phyloP scores from a whole-genome alignment of 208 protist species.

The Leishmania guyanensis region DNA sequence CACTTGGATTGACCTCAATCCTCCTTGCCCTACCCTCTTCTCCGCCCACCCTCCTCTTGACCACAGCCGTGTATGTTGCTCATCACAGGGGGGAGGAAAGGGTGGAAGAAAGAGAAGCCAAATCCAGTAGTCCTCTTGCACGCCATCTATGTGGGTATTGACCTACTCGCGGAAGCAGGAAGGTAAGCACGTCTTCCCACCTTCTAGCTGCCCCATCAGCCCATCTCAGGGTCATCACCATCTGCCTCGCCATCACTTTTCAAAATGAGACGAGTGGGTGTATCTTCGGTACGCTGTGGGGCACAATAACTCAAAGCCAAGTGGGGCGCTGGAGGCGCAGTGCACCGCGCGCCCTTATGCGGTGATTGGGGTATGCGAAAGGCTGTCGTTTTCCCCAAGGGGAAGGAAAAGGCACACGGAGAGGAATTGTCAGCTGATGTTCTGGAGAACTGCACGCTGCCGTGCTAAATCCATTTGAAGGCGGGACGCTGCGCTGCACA shows the following conservation, averaged over 20 bases:
- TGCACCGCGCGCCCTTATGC: background rate
- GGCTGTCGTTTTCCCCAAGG: background rate
- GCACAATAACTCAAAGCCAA: background rate
- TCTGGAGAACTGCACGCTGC: conserved; percentile 81
- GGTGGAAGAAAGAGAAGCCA: too few relatives aligned
- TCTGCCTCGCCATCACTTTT: background rate
- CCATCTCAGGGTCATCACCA: background rate
- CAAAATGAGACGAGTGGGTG: background rate
- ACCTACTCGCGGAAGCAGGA: background rate
- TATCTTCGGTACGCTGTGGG: background rate
- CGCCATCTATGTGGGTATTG: background rate
- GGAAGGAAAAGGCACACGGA: conserved; percentile 14
- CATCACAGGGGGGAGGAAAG: background rate
- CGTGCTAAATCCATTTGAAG: conserved; percentile 83
- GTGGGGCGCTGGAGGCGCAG: background rate
- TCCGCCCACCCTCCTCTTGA: background rate
- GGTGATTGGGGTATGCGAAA: background rate
- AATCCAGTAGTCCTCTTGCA: background rate
- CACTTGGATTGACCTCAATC: background rate
- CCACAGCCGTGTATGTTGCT: background rate
- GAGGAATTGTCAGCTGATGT: conserved; percentile 22
- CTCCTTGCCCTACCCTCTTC: background rate
- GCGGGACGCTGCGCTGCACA: conserved; percentile 45
- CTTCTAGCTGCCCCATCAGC: background rate
- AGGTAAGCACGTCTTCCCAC: too few relatives aligned